Evolutionary conservation across 345 rosid genomes (phyloP), one percentile per base, ranked within the genome.

Genomic region (Aethionema arabicum): DNA sequence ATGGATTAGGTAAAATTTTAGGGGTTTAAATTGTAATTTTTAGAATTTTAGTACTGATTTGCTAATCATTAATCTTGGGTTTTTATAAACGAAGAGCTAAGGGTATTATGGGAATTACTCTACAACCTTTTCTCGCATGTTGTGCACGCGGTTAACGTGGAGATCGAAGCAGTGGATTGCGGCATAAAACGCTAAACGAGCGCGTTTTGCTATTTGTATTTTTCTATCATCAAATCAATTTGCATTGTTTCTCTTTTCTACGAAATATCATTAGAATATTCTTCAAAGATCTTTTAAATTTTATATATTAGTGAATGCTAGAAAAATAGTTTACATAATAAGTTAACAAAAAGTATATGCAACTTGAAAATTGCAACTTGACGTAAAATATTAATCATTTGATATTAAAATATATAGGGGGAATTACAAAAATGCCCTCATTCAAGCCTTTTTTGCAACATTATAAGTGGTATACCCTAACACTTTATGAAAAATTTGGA

Each of bases 201-300:
- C 27, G 27, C 2, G 27, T 21, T 21, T 21, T 21, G 27, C 27
- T 21, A 21, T 21, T 21, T 21, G 27, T 21, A 21, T 21, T 21
- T 21, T 21, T 21, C 45, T 61, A 35, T 52, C 6, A n/a, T 52
- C n/a, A 61, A 21, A 21, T 54, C 69, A 65, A 35, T 4, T 64
- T 44, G 61, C 14, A 52, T n/a, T 36, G 47, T 65, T 61, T 44
- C 61, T 27, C 30, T 37, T 61, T 47, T 14, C 10, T 5, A 21
- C 6, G 10, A 42, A 37, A 48, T 9, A 11, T 45, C 27, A 21
- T 21, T 21, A 21, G 27, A 21, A 21, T 21, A 21, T 21, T 21
- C 27, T 21, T 21, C 27, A 21, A 21, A 21, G 3, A 35, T 8
- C 3, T n/a, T 41, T 40, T 8, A 0, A 3, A 6, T 31, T 33